Percentiles rank a stretch among this genome's conserved stretches.
phyloP scores from a whole-genome alignment of 2,329 filamentous ascomycete genomes.

The Pestalotiopsis sp. region DNA sequence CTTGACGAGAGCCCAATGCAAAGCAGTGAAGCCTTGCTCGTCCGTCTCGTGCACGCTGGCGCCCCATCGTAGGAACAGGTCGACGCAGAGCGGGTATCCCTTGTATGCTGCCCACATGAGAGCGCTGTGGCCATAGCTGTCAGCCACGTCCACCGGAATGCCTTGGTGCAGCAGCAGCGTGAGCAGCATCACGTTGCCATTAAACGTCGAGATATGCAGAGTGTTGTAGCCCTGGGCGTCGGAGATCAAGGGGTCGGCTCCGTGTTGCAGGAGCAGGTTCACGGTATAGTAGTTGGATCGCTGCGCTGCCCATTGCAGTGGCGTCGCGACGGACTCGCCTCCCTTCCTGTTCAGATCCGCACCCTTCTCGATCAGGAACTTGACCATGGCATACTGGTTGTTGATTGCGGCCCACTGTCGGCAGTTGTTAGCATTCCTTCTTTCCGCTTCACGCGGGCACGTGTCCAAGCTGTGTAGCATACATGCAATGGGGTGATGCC shows the following conservation, averaged over 20 bases:
- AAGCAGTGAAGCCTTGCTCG: slow-evolving; percentile 88
- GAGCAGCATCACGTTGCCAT: slow-evolving; percentile 90
- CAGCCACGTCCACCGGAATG: slow-evolving; percentile 88
- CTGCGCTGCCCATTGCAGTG: slow-evolving; percentile 96
- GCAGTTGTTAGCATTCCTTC: background rate
- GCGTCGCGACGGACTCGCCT: slow-evolving; percentile 91
- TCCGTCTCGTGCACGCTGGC: slow-evolving; percentile 90
- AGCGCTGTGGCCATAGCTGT: slow-evolving; percentile 88
- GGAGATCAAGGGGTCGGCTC: slow-evolving; percentile 88
- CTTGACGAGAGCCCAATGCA: slow-evolving; percentile 97
- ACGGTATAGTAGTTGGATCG: slow-evolving; percentile 96
- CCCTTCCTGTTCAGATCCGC: slow-evolving; percentile 95
- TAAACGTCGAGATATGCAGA: slow-evolving; percentile 93
- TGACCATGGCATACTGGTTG: slow-evolving; percentile 96
- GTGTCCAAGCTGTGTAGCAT: slow-evolving; percentile 35
- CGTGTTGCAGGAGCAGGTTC: slow-evolving; percentile 85
- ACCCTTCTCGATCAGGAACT: slow-evolving; percentile 82
- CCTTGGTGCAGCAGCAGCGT: slow-evolving; percentile 91
- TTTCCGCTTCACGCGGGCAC: background rate
- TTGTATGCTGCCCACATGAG: slow-evolving; percentile 99
- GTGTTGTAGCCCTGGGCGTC: slow-evolving; percentile 98
- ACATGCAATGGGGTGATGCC: slow-evolving; percentile 96
- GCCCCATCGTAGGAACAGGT: slow-evolving; percentile 91
- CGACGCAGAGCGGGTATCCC: slow-evolving; percentile 88
- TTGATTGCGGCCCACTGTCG: slow-evolving; percentile 96